Base-by-base conservation (phyloP, 148 eudicot genomes). In the Spergularia bocconei region DNA sequence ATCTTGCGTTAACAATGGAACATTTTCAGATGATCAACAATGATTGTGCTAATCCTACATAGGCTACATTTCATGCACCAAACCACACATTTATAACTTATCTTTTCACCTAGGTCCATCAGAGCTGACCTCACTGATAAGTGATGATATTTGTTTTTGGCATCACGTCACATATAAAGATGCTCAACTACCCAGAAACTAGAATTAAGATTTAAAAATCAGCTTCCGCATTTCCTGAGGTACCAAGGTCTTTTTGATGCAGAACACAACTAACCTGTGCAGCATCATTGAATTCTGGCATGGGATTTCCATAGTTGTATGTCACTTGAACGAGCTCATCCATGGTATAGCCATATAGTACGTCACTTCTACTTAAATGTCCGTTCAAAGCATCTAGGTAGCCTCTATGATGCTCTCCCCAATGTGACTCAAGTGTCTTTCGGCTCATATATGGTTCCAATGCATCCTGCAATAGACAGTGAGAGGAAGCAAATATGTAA, bases 391-490 rank as follows among this genome's bases (percentile, higher is more conserved):
- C 87, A 70, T 94, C 97, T 38, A 91, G 79, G 72, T 90, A 90
- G 74, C 86, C 83, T 80, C 78, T 91, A 79, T 91, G 98, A 85
- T 94, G 88, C 71, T 75, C 85, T 74, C 96, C 97, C 98, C 98
- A 91, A 75, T 94, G 97, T 82, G 78, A 56, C 72, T 91, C 96
- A 57, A 94, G 88, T 13, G 89, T 83, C 81, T 79, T 88, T 74
- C 79, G 78, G 82, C 96, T 91, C 96, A 94, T 90, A 81, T 87
- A 91, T 70, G 98, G 98, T 71, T 93, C 98, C 73, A 93, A 69
- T 25, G 97, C 98, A 88, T 93, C 91, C 98, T 93, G 85, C 64
- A 71, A 60, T 33, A 13, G n/a, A 48, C 13, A 51, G 75, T 10
- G 39, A 20, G n/a, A 38, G 25, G 66, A 21, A 38, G 53, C 16